Percentiles rank a stretch among this genome's conserved stretches.
Evolutionary conservation across 352 stramenopile species (phyloP).

Genomic region (Lagenidium sp.): DNA sequence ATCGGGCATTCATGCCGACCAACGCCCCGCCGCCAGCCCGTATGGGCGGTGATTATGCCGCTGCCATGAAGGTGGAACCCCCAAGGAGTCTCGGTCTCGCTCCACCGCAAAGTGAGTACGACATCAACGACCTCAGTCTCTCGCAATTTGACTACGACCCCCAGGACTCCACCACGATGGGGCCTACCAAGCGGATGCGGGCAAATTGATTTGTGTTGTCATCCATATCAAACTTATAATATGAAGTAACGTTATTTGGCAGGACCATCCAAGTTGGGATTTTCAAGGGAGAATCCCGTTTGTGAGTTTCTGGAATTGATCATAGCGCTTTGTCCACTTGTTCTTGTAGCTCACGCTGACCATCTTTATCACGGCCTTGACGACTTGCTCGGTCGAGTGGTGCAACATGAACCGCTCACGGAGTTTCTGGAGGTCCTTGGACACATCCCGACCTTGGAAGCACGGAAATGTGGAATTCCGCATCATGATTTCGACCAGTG

Average conservation of each 20-base stretch:
- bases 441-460: constrained; percentile 83
- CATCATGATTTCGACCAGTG: constrained; percentile 78
- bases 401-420: constrained; percentile 54
- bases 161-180: constrained; percentile 11
- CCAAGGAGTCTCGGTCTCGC: no score
- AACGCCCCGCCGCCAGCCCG: no score
- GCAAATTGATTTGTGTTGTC: no score
- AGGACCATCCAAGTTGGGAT: no score
- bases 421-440: constrained; percentile 71
- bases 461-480: constrained; percentile 73
- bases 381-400: constrained; percentile 44
- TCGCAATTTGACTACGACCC: constrained; percentile 84
- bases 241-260: no score
- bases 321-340: constrained; percentile 90
- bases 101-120: no score
- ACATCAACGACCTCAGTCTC: constrained; percentile 75
- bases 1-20: no score
- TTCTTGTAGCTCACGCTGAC: constrained; percentile 91
- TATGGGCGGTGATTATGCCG: no score
- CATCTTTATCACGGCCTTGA: constrained; percentile 77
- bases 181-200: constrained; percentile 31
- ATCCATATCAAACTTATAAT: constrained; percentile 4
- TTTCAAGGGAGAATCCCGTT: constrained; percentile 82
- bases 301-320: constrained; percentile 91
- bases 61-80: no score